A percentile compares a stretch with the other conserved stretches of the same genome.
Conservation (phyloP, 352 stramenopile species). For the Aphanomyces invadans region DNA sequence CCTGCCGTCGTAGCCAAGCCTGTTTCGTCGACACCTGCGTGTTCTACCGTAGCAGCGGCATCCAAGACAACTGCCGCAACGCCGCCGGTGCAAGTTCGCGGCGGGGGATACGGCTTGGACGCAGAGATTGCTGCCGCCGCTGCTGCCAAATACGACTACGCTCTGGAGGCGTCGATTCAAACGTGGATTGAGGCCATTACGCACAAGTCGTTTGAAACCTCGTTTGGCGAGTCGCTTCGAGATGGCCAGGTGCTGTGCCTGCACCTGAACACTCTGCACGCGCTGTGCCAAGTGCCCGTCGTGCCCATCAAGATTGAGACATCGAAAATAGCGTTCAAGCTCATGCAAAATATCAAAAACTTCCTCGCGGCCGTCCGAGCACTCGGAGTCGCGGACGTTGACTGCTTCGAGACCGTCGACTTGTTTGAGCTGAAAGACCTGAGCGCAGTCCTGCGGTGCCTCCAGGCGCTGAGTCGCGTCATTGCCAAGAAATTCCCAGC, state of each 20-base stretch:
- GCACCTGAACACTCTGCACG: constrained; percentile 68
- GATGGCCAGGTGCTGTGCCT: constrained; percentile 73
- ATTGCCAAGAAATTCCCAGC: constrained; percentile 67
- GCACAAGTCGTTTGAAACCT: constrained; percentile 44
- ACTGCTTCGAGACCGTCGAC: constrained; percentile 88
- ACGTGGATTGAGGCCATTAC: constrained; percentile 72
- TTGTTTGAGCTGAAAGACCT: constrained; percentile 85
- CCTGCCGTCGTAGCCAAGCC: not conserved
- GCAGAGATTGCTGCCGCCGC: constrained; percentile 78
- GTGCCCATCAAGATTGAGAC: constrained; percentile 39
- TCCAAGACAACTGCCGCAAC: not conserved
- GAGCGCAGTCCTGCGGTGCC: constrained; percentile 71
- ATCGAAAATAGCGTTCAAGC: constrained; percentile 77
- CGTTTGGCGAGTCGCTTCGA: constrained; percentile 66
- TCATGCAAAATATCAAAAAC: constrained; percentile 86
- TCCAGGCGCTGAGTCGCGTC: constrained; percentile 70
- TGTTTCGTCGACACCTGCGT: not conserved
- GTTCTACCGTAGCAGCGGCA: not conserved
- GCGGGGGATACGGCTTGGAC: constrained; percentile 82
- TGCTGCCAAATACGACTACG: constrained; percentile 59
- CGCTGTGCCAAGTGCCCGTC: constrained; percentile 35
- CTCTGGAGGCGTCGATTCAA: constrained; percentile 56
- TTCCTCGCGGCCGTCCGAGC: constrained; percentile 76
- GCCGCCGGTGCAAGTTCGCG: constrained; percentile 26
- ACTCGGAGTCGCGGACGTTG: constrained; percentile 79